Evolutionary conservation across 2,329 filamentous ascomycete genomes (phyloP), one percentile per base, ranked within the genome.

Genomic region (Fusarium ambrosium): DNA sequence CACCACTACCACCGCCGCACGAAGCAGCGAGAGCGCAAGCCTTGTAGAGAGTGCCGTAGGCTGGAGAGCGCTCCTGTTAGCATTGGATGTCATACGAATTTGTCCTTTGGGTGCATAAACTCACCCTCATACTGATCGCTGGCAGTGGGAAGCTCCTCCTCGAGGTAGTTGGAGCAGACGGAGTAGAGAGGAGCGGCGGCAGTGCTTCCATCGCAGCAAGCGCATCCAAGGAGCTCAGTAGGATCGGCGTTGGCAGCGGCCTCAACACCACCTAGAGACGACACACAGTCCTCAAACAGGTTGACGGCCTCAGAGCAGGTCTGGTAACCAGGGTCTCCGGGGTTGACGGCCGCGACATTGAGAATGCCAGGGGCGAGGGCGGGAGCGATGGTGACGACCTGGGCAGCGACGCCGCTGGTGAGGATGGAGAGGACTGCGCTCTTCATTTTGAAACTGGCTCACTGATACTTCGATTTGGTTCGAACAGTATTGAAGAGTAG

Each of bases 91-190:
- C 7, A 5, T 34, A 4, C 13, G 1, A 14, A 4, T 20, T 5
- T 18, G 2, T 2, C 3, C n/a, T 14, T 6, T 6, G 7, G 27
- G 27, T 18, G 53, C 20, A 2, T n/a, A 36, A 34, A 64, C 73
- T 66, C 63, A 82, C 81, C 78, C 34, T 77, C 71, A 43, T 76
- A 76, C 55, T 80, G 70, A 14, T 75, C 66, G 9, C 69, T 69
- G 56, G 76, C 64, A 18, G 68, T 62, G 27, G 78, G 66, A 24
- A 71, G 76, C 63, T 80, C 78, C 2, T 73, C 69, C 14, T 66
- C 58, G 27, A 82, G 69, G 64, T 81, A 82, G 41, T 58, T 65
- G 24, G 81, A 79, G 72, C 81, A 82, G 60, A 61, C 74, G 4
- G 78, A 79, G 71, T 79, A 82, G 27, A 75, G 64, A 11, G 70